Percentiles rank a stretch among this genome's conserved stretches.
phyloP scores from a whole-genome alignment of 2,329 filamentous ascomycete species.

The Dichotomopilus funicola region DNA sequence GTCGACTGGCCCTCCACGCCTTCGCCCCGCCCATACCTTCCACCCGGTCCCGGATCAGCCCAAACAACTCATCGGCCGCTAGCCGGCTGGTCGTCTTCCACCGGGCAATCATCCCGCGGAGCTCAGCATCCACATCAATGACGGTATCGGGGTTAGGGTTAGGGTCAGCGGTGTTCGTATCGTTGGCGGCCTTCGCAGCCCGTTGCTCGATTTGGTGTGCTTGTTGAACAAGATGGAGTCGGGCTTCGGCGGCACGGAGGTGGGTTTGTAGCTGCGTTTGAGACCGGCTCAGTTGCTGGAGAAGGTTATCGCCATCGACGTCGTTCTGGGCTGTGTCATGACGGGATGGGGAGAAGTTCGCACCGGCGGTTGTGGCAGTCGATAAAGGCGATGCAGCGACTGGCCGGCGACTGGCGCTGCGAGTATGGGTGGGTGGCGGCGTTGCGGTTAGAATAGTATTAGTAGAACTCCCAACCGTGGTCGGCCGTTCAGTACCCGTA shows the following conservation, averaged over 20 bases:
- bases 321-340: neutral
- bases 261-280: slow-evolving; percentile 5
- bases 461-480: no score
- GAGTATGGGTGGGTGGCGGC: no score
- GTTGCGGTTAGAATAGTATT: no score
- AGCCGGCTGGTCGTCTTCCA: slow-evolving; percentile 56
- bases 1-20: slow-evolving; percentile 26
- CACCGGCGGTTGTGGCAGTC: no score
- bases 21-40: slow-evolving; percentile 41
- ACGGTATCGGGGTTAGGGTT: neutral
- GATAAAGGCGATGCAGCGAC: neutral
- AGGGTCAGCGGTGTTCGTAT: neutral
- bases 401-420: neutral
- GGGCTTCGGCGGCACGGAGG: slow-evolving; percentile 21
- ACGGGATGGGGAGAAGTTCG: neutral
- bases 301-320: slow-evolving; percentile 13
- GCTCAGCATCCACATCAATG: slow-evolving; percentile 41
- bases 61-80: slow-evolving; percentile 64
- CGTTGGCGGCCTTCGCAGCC: neutral
- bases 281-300: slow-evolving; percentile 13
- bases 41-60: slow-evolving; percentile 45
- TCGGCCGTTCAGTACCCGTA: no score
- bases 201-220: slow-evolving; percentile 42
- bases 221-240: slow-evolving; percentile 36
- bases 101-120: slow-evolving; percentile 48